These are phyloP conservation scores for Ceratocystis eucalypticola DNA, from an alignment of 2,329 filamentous ascomycete species.

Conservation along the genomic window DNA sequence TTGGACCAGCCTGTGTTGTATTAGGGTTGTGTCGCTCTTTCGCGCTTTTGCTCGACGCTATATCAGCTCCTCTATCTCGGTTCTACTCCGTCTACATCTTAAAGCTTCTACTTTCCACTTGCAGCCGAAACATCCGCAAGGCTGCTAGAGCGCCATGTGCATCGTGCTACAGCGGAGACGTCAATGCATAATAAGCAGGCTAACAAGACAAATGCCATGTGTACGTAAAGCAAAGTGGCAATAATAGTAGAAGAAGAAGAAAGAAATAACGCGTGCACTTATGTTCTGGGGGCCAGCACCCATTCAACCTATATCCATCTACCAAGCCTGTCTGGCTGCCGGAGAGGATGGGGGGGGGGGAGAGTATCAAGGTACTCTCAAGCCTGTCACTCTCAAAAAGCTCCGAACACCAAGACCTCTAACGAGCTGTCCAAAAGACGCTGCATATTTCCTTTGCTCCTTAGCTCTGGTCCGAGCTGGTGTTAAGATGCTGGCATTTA, in stretches of 20 bases:
- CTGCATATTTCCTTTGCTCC: neutral
- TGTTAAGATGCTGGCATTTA: neutral
- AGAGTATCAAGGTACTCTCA: too few species aligned
- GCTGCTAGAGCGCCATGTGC: neutral
- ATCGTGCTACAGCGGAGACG: neutral
- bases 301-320: too few species aligned
- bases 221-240: neutral
- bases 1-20: too few species aligned
- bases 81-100: neutral
- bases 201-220: too few species aligned
- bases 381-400: neutral
- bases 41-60: neutral
- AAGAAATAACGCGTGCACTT: neutral
- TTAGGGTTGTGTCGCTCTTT: neutral
- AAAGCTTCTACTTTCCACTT: neutral
- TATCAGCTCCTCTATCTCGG: neutral
- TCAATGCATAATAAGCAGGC: neutral
- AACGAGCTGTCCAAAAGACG: neutral
- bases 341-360: too few species aligned
- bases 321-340: too few species aligned
- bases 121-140: neutral
- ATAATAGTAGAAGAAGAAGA: neutral
- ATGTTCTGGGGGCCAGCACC: too few species aligned
- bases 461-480: neutral
- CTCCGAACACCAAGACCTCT: neutral